Evolutionary conservation across 306 rosid genomes (phyloP), one percentile per base, ranked within the genome.

Genomic region (Fagus crenata): DNA sequence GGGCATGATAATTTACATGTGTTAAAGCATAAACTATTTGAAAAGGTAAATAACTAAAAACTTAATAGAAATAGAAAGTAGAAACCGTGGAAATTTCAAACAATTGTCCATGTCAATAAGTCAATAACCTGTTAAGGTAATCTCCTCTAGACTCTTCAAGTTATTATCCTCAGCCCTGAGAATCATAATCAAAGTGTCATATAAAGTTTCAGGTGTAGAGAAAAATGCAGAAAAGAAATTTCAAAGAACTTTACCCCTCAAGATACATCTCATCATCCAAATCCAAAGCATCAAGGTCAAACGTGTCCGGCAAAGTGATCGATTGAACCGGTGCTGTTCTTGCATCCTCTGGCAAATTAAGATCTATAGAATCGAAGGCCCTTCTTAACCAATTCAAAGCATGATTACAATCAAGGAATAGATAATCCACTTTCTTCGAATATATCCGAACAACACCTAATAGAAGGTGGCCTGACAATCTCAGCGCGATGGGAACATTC

Each of bases 391-490:
- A 73, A 39, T 40, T 87, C 80, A 85, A 58, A 74, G 75, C 89
- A 43, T 54, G 82, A 67, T 76, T 88, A 73, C 96, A 89, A 60
- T 95, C 99, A 0, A 76, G 86, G 54, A 77, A 76, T 70, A 95
- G 87, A 80, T 85, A 89, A 36, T 92, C 97, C 5, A 95, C 92
- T 84, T 95, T 83, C 89, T 89, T 92, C 1, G 93, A 88, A 86
- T 95, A 95, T 84, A 95, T 92, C 68, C 97, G 87, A 41, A 88
- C 99, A 51, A 95, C 88, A 1, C 99, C 97, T 18, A 92, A 51
- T 5, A 95, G 86, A 78, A 95, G 99, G 79, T 86, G 90, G 71
- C 97, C 89, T 15, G 99, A 89, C 91, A 93, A 85, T 75, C 97
- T 83, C 68, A 92, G 76, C 1, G 99, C 99, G 6, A 95, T 88